These are phyloP conservation scores for Dothistroma pini DNA, from an alignment of 2,329 filamentous ascomycete genomes.

Conservation along the genomic window DNA sequence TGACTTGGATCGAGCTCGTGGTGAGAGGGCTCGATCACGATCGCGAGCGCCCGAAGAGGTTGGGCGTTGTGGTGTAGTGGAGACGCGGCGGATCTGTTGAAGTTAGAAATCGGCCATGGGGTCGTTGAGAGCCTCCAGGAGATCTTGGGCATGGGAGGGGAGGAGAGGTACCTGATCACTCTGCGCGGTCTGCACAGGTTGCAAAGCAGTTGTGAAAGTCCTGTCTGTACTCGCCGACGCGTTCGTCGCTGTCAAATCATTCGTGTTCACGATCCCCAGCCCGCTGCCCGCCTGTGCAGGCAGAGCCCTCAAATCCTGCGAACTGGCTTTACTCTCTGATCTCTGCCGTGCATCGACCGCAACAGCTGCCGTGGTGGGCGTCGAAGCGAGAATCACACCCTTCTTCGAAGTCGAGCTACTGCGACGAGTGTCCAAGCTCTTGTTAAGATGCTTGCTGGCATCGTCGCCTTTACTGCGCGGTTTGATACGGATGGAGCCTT, in stretches of 20 bases:
- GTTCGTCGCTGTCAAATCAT: conserved; percentile 21
- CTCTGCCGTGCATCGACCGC: conserved; percentile 15
- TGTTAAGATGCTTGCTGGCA: conserved; percentile 58
- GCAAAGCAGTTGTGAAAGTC: neutral
- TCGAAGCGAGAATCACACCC: conserved; percentile 48
- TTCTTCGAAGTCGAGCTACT: conserved; percentile 85
- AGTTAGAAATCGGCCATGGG: conserved; percentile 4
- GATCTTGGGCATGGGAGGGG: conserved; percentile 4
- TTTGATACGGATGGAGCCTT: conserved; percentile 58
- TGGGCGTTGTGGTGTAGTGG: conserved; percentile 8
- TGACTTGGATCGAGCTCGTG: conserved; percentile 26
- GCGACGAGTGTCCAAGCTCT: conserved; percentile 84
- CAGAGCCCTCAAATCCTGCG: conserved; percentile 15
- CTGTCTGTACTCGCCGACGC: conserved; percentile 6
- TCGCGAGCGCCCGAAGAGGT: conserved; percentile 1
- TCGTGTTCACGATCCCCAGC: conserved; percentile 15
- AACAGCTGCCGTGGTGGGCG: conserved; percentile 13
- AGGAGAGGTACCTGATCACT: conserved; percentile 40
- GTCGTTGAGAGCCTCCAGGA: conserved; percentile 4
- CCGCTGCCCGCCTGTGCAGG: conserved; percentile 16
- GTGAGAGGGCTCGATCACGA: conserved; percentile 11
- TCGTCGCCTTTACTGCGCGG: conserved; percentile 42
- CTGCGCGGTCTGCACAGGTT: conserved; percentile 27
- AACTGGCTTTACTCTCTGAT: conserved; percentile 24
- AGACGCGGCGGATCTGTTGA: conserved; percentile 19